A percentile compares a stretch with the other conserved stretches of the same genome.
Conservation (phyloP, 352 stramenopile genomes). For the Pythium rhizo-oryzae region DNA sequence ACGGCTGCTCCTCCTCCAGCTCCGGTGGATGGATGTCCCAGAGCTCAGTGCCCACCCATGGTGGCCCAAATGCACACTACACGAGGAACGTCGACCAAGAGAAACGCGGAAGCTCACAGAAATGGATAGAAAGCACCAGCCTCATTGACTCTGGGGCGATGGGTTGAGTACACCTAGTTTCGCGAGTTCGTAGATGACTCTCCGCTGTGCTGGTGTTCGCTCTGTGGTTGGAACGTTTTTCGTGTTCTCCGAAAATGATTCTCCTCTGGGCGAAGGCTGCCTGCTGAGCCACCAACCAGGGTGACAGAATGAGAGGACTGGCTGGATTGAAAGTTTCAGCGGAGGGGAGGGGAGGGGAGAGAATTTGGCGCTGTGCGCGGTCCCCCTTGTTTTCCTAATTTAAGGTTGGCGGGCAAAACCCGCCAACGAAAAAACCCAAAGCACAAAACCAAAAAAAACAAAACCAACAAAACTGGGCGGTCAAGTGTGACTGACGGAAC, state of each 20-base stretch:
- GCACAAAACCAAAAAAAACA: conserved; percentile 19
- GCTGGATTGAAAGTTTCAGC: conserved; percentile 31
- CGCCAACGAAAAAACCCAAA: conserved; percentile 33
- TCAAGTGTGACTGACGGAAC: conserved; percentile 30
- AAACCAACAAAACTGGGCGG: conserved; percentile 21
- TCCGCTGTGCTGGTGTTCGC: not conserved
- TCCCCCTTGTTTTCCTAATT: conserved; percentile 35
- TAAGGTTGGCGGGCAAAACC: conserved; percentile 35
- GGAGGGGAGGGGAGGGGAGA: conserved; percentile 8
- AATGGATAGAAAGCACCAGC: too few species aligned
- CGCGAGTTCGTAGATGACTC: too few species aligned
- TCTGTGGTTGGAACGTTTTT: not conserved
- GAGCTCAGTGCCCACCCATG: too few species aligned
- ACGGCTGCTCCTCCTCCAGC: too few species aligned
- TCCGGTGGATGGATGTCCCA: too few species aligned
- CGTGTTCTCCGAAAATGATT: conserved; percentile 1
- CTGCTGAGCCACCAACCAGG: not conserved
- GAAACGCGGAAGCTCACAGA: too few species aligned
- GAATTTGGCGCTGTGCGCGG: conserved; percentile 1
- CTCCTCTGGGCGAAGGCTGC: not conserved
- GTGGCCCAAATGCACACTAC: too few species aligned
- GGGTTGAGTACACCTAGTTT: not conserved
- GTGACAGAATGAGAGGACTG: conserved; percentile 23
- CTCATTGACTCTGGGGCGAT: not conserved
- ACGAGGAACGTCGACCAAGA: too few species aligned